Evolutionary conservation across 306 rosid genomes (phyloP), one percentile per base, ranked within the genome.

Genomic region (Rubus idaeus): DNA sequence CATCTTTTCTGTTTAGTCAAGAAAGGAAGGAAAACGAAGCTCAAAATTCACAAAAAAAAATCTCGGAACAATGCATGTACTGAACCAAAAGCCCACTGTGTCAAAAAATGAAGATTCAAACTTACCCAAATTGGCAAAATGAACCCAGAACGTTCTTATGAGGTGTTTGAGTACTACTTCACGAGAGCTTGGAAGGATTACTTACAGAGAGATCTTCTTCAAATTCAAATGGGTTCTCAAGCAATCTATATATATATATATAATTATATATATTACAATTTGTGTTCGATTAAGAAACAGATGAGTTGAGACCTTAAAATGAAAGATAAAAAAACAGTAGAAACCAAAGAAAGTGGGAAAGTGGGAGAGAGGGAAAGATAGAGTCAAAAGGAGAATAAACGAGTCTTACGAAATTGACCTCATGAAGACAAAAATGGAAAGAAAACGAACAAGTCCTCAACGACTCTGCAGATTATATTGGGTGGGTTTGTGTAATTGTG

Each of bases 1-100:
- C 98, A 94, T 94, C 76, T 82, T 52, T 75, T 3, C 39, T 20
- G 16, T 63, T 63, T 4, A 13, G 4, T 45, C 12, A 66, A 55
- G n/a, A 45, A 71, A 40, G 16, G 37, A 37, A 18, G 4, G 9
- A 41, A 23, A 3, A 55, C n/a, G 4, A 41, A 17, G 47, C 14
- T 30, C 67, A 77, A 53, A 77, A 5, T 0, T 21, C 5, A 66
- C 9, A 13, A 41, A 13, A 40, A 23, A 62, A 35, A 8, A 16
- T 26, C 18, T 13, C 8, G 40, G 18, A 62, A 35, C 44, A 5
- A 62, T 62, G 68, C 68, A 5, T 62, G 68, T 13, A 16, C 10
- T 35, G 1, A 62, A 23, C 52, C 45, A 74, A 6, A 46, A 73
- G 10, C 47, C 0, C 20, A 56, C 37, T 37, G 64, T 39, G 18